Conservation (phyloP, 257 asterid genomes). For the Fraxinus pennsylvanica region DNA sequence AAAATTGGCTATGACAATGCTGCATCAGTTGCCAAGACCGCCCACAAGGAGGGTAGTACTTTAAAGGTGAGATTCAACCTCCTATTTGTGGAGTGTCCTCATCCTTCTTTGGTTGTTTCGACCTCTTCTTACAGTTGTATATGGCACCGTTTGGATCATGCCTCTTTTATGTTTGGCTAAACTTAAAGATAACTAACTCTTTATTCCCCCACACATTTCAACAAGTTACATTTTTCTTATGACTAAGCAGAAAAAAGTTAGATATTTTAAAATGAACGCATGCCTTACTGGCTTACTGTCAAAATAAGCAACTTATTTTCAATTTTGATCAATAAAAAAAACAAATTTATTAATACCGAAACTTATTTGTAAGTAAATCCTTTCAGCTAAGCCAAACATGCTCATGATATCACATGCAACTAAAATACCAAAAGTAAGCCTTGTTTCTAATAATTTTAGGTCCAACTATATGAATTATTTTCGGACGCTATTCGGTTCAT, state of each 20-base stretch:
- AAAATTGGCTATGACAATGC: slow-evolving; percentile 97
- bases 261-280: not conserved
- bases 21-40: slow-evolving; percentile 95
- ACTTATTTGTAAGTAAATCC: not conserved
- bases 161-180: not conserved
- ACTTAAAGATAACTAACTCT: too few relatives aligned
- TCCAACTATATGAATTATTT: too few relatives aligned
- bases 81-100: not conserved
- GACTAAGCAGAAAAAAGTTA: not conserved
- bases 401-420: not conserved
- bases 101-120: not conserved
- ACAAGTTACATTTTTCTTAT: not conserved
- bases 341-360: not conserved
- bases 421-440: too few relatives aligned
- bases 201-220: not conserved
- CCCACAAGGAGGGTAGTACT: slow-evolving; percentile 94
- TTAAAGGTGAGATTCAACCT: slow-evolving; percentile 60
- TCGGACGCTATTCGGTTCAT: too few relatives aligned
- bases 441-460: too few relatives aligned
- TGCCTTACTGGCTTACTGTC: not conserved
- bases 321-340: too few relatives aligned
- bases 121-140: not conserved
- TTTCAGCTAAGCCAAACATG: not conserved
- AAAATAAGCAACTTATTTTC: not conserved
- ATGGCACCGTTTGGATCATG: not conserved